Evolutionary conservation across 805 yeast species (phyloP).

Genomic region (Yueomyces sp.): DNA sequence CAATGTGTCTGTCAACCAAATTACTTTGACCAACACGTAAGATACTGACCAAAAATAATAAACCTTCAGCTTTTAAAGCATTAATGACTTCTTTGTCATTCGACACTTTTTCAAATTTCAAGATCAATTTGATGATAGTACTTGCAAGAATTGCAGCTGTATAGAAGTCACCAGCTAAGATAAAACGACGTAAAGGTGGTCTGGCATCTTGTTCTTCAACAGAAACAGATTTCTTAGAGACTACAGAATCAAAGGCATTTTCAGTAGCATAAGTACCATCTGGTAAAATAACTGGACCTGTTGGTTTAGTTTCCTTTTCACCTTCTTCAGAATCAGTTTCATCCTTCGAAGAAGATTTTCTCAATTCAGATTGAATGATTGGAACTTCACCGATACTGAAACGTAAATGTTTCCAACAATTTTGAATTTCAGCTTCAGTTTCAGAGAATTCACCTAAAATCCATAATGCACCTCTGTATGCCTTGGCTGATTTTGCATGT

Average conservation of each 20-base stretch:
- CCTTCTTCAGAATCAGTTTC: constrained; percentile 18
- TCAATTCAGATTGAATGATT: constrained; percentile 61
- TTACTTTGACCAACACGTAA: constrained; percentile 74
- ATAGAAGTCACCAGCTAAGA: constrained; percentile 81
- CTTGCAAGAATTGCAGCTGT: constrained; percentile 79
- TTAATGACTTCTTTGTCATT: constrained; percentile 47
- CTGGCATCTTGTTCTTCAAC: constrained; percentile 32
- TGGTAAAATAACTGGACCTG: constrained; percentile 81
- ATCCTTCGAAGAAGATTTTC: constrained; percentile 27
- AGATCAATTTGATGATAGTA: constrained; percentile 74
- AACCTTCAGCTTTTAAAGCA: constrained; percentile 88
- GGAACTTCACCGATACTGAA: constrained; percentile 83
- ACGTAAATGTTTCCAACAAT: constrained; percentile 80
- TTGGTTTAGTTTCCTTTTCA: constrained; percentile 20
- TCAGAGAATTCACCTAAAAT: constrained; percentile 83
- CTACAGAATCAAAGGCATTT: constrained; percentile 71
- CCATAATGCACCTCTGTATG: constrained; percentile 91
- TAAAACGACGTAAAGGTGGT: constrained; percentile 70
- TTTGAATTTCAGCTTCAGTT: constrained; percentile 58
- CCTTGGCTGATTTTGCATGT: constrained; percentile 71
- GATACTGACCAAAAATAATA: constrained; percentile 83
- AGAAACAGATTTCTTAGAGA: constrained; percentile 69
- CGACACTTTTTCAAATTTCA: constrained; percentile 53
- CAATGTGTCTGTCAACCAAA: constrained; percentile 60
- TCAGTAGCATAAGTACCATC: constrained; percentile 99